Evolutionary conservation across 2,329 filamentous ascomycete species (phyloP), one percentile per base, ranked within the genome.

Genomic region (Cercospora sojina): DNA sequence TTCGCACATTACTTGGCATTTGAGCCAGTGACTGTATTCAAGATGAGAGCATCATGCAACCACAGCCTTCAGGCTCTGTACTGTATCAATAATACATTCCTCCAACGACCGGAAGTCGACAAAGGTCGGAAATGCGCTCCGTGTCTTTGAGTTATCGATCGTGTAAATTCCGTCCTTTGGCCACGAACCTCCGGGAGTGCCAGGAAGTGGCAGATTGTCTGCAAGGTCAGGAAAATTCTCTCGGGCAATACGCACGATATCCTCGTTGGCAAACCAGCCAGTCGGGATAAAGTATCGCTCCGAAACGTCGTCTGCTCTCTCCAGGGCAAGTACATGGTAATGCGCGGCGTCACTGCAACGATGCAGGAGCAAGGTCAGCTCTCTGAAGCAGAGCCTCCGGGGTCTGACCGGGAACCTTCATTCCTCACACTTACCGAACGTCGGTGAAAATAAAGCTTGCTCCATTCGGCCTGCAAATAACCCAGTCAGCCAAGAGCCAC

Each of bases 231-330:
- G 58, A 18, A 43, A 60, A n/a, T 59, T 47, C 16, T 43, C 35
- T 41, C 58, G 58, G 35, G 58, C 58, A 12, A 47, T 47, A 23
- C 35, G 58, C 18, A 27, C 35, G 29, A 43, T 47, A 18, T 60
- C 58, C 56, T 60, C 35, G 35, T 60, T 60, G 18, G 58, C 58
- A 47, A 60, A 60, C 56, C 56, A 59, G 12, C 56, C 56, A 23
- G 56, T 59, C n/a, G 56, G 56, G n/a, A 59, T 59, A 18, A 59
- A 59, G 56, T 59, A 59, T 25, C 56, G 31, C 29, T 59, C 56
- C n/a, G 56, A 59, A 13, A 59, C 29, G 20, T 59, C 56, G 12
- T 58, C 55, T 20, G 32, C 29, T n/a, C 32, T 18, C 35, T 59
- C 56, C n/a, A 59, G 32, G 16, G 56, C 56, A 23, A 59, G 35